These are phyloP conservation scores for Pleurotus platypus DNA, from an alignment of 768 basidiomycete genomes.

Conservation along the genomic window DNA sequence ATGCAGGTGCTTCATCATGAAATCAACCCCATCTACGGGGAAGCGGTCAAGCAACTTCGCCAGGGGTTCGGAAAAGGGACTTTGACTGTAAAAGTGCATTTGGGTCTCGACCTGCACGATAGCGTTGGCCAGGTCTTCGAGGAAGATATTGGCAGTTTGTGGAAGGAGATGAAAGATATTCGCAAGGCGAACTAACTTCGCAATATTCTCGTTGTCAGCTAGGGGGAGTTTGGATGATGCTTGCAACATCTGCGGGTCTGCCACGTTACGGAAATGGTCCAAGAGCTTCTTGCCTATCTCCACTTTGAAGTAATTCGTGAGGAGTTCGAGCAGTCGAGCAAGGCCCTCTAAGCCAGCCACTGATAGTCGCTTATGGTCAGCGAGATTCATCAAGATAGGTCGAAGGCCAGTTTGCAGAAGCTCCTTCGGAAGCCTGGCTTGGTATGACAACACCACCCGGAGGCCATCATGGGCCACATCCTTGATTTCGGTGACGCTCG, in stretches of 20 bases:
- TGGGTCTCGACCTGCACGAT: slow-evolving; percentile 91
- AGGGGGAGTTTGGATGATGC: slow-evolving; percentile 77
- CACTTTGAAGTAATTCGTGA: slow-evolving; percentile 99
- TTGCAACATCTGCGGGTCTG: slow-evolving; percentile 82
- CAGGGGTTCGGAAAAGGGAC: slow-evolving; percentile 91
- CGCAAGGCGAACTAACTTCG: slow-evolving; percentile 89
- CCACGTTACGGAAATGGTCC: slow-evolving; percentile 92
- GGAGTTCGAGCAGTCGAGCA: slow-evolving; percentile 85
- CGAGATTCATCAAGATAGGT: slow-evolving; percentile 96
- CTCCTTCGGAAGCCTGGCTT: slow-evolving; percentile 91
- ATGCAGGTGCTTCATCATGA: slow-evolving; percentile 77
- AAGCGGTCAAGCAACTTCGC: slow-evolving; percentile 92
- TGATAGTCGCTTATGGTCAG: slow-evolving; percentile 91
- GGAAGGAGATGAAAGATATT: slow-evolving; percentile 98
- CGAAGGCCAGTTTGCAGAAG: slow-evolving; percentile 92
- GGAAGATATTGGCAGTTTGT: slow-evolving; percentile 87
- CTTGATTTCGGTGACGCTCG: slow-evolving; percentile 85
- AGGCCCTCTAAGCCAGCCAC: slow-evolving; percentile 91
- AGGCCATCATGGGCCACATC: slow-evolving; percentile 94
- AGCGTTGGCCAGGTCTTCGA: slow-evolving; percentile 80
- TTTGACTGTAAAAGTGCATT: slow-evolving; percentile 85
- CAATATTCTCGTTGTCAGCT: slow-evolving; percentile 86
- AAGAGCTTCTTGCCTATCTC: slow-evolving; percentile 97
- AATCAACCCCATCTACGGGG: slow-evolving; percentile 78
- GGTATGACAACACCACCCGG: slow-evolving; percentile 82